These are phyloP conservation scores for Trichoderma endophyticum DNA, from an alignment of 2,329 filamentous ascomycete species.

Conservation along the genomic window DNA sequence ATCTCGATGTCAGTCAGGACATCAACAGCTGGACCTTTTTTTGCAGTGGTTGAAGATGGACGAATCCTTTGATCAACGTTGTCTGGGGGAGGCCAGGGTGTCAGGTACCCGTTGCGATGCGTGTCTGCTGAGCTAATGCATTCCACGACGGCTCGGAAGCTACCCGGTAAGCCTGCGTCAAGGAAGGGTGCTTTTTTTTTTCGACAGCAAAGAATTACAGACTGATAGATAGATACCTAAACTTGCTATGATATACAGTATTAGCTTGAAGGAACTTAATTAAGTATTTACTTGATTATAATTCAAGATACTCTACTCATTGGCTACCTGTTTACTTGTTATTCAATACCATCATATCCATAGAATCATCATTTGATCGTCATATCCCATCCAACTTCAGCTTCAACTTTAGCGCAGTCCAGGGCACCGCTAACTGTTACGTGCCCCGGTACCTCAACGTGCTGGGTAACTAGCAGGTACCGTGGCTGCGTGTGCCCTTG, in stretches of 20 bases:
- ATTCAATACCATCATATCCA: neutral
- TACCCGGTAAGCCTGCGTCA: neutral
- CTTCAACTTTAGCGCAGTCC: neutral
- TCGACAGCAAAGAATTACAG: neutral
- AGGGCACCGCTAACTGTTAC: neutral
- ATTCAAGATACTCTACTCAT: neutral
- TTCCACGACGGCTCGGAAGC: neutral
- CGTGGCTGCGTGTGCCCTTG: neutral
- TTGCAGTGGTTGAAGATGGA: neutral
- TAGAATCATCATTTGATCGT: neutral
- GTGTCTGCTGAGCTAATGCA: constrained; percentile 19
- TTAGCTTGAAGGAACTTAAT: fast-evolving
- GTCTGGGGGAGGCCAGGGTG: constrained; percentile 18
- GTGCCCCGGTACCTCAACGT: neutral
- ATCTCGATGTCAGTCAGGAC: constrained; percentile 7
- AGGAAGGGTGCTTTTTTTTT: neutral
- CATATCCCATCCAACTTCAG: neutral
- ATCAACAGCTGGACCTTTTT: neutral
- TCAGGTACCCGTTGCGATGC: neutral
- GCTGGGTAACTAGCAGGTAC: neutral
- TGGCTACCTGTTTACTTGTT: neutral
- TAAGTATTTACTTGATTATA: neutral
- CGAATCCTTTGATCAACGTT: constrained; percentile 1
- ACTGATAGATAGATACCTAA: neutral
- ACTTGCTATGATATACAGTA: neutral